Conservation (phyloP, 805 yeast species). For the Schwanniomyces vanrijiae region DNA sequence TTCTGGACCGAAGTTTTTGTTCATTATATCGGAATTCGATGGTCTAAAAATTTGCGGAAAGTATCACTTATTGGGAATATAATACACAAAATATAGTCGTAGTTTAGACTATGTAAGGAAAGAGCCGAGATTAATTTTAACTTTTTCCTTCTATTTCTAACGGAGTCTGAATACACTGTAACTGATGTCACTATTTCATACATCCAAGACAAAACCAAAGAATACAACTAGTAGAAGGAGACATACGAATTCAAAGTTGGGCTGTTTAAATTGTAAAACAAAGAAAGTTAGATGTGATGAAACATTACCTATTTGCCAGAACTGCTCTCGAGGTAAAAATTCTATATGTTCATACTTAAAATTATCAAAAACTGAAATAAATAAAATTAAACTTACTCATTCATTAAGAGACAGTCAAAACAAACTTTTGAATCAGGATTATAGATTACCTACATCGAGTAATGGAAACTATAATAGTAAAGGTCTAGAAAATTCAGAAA, state of each 20-base stretch:
- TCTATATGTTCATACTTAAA: conserved; percentile 26
- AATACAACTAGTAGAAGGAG: conserved; percentile 16
- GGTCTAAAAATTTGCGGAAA: background rate
- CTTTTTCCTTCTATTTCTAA: background rate
- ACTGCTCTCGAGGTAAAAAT: conserved; percentile 24
- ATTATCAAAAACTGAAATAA: conserved; percentile 16
- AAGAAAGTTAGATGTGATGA: conserved; percentile 33
- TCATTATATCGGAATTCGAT: background rate
- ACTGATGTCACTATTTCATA: background rate
- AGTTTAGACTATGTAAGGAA: background rate
- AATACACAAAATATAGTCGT: background rate
- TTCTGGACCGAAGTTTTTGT: background rate
- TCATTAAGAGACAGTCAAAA: conserved; percentile 27
- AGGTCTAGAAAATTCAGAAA: background rate
- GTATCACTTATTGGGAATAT: background rate
- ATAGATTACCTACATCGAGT: conserved; percentile 26
- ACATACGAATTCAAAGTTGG: conserved; percentile 31
- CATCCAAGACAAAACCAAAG: background rate
- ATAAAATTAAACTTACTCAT: conserved; percentile 25
- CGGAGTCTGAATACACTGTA: background rate
- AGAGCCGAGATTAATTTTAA: background rate
- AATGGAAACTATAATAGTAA: background rate
- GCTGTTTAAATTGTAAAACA: conserved; percentile 29
- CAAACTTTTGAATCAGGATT: conserved; percentile 21
- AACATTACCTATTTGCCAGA: conserved; percentile 25